These are phyloP conservation scores for Solanum pennellii DNA, from an alignment of 257 asterid genomes.

Conservation along the genomic window DNA sequence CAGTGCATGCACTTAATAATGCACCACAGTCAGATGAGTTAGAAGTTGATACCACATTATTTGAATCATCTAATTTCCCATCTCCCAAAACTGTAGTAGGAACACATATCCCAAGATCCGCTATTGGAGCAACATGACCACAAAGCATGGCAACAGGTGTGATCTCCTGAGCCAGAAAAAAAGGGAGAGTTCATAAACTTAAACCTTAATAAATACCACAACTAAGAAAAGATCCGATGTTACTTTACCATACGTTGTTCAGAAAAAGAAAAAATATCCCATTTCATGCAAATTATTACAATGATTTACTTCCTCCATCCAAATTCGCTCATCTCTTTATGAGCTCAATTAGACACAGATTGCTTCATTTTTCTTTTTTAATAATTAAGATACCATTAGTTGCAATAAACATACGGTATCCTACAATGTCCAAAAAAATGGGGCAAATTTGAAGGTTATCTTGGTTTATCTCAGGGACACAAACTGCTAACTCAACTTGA, in stretches of 20 bases:
- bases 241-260: background rate
- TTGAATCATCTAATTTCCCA: conserved; percentile 22
- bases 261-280: background rate
- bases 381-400: background rate
- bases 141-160: conserved; percentile 87
- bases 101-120: conserved; percentile 70
- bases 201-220: background rate
- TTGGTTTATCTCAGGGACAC: background rate
- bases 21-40: conserved; percentile 39
- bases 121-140: conserved; percentile 79
- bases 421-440: background rate
- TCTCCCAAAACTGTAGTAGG: conserved; percentile 54
- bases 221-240: background rate
- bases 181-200: background rate
- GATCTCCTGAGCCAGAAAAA: conserved; percentile 47
- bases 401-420: background rate
- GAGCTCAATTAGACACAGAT: background rate
- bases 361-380: background rate
- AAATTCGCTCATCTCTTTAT: background rate
- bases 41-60: conserved; percentile 20
- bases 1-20: conserved; percentile 71
- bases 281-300: background rate
- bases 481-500: background rate
- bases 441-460: background rate
- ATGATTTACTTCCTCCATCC: background rate